phyloP scores from a whole-genome alignment of 371 early-diverging fungal genomes.

The Mycotypha africana region DNA sequence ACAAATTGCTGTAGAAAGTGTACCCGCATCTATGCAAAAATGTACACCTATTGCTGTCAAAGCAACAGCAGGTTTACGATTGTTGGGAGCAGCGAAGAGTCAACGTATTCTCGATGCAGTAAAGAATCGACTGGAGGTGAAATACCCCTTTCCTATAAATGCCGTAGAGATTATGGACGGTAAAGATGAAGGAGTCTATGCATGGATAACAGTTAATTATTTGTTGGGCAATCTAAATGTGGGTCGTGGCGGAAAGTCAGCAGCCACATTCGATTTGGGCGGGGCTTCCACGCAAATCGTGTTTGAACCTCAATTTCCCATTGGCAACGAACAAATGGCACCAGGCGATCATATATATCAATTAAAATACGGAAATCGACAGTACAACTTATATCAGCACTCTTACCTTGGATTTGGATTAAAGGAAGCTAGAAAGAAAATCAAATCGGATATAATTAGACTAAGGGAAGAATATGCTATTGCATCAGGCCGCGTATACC shows the following conservation, averaged over 20 bases:
- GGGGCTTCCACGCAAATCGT: constrained; percentile 96
- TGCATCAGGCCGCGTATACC: constrained; percentile 13
- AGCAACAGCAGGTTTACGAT: constrained; percentile 93
- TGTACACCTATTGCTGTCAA: constrained; percentile 94
- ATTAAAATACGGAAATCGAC: constrained; percentile 61
- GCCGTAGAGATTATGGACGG: constrained; percentile 92
- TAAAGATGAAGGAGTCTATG: constrained; percentile 93
- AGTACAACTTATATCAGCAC: constrained; percentile 86
- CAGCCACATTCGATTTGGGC: constrained; percentile 94
- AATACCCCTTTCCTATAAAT: constrained; percentile 81
- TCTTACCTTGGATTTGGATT: constrained; percentile 91
- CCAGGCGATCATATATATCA: constrained; percentile 67
- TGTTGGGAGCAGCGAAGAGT: constrained; percentile 65
- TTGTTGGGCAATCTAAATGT: constrained; percentile 58
- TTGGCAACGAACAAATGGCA: constrained; percentile 33
- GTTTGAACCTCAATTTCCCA: constrained; percentile 75
- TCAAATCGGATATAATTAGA: constrained; percentile 6
- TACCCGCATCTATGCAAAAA: constrained; percentile 50
- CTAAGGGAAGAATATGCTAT: constrained; percentile 15
- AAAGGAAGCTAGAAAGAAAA: constrained; percentile 66
- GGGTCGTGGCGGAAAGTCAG: constrained; percentile 54
- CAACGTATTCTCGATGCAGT: constrained; percentile 71
- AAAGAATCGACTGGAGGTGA: constrained; percentile 51
- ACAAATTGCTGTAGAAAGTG: constrained; percentile 65
- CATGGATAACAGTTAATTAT: constrained; percentile 98